Percentiles rank a stretch among this genome's conserved stretches.
phyloP scores from a whole-genome alignment of 208 protist genomes.

The Herpetomonas samuelpessoai region DNA sequence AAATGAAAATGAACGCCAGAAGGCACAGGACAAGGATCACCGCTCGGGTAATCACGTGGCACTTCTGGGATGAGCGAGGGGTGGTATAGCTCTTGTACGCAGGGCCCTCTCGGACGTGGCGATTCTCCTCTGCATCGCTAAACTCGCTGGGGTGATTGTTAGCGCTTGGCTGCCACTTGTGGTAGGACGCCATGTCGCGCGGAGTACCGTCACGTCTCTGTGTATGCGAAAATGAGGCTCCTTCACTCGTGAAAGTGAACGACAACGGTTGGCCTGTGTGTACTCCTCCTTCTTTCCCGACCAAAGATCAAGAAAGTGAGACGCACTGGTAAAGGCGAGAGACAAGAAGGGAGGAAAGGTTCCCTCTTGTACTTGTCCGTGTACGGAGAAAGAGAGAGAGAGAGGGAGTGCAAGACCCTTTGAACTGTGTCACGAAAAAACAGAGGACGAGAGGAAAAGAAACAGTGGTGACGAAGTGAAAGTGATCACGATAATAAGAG shows the following conservation, averaged over 20 bases:
- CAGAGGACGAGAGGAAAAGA: background rate
- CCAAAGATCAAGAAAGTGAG: too few species aligned
- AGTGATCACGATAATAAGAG: background rate
- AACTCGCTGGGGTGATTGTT: background rate
- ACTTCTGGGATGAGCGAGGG: background rate
- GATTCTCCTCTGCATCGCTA: background rate
- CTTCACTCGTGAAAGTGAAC: background rate
- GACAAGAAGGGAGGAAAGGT: too few species aligned
- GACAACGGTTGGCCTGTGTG: background rate
- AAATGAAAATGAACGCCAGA: background rate
- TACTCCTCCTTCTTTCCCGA: too few species aligned
- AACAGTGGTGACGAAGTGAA: background rate
- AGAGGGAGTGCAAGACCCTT: background rate
- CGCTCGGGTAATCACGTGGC: conserved; percentile 2
- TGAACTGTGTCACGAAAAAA: background rate
- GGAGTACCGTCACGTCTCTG: background rate
- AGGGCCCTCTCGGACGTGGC: background rate
- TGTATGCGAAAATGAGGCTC: background rate
- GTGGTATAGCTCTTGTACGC: conserved; percentile 11
- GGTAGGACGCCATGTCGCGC: too few species aligned
- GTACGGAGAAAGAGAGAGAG: background rate
- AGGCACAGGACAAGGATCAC: conserved; percentile 4
- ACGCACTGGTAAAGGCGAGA: too few species aligned
- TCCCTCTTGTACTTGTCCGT: conserved; percentile 1
- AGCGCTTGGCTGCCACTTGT: background rate